Conservation (phyloP, 1,139 yeast species). For the Suhomyces kunorum region DNA sequence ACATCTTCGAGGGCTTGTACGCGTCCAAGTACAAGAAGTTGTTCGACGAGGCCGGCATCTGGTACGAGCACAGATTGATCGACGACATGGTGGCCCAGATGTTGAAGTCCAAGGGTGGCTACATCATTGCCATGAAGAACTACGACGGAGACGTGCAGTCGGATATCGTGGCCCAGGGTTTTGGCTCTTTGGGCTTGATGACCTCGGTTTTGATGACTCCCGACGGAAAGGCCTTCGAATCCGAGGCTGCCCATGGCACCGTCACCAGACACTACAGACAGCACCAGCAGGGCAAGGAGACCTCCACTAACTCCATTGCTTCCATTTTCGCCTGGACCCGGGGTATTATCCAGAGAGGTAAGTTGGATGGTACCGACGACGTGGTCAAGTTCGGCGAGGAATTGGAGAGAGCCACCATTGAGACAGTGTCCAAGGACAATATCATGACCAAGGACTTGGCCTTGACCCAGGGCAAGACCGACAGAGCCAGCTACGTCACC, state of each 20-base stretch:
- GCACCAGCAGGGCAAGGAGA: constrained; percentile 81
- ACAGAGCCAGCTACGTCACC: constrained; percentile 66
- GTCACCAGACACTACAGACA: constrained; percentile 86
- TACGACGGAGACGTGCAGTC: constrained; percentile 88
- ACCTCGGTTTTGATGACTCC: constrained; percentile 84
- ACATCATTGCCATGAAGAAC: constrained; percentile 79
- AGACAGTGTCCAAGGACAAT: constrained; percentile 71
- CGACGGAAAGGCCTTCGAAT: constrained; percentile 79
- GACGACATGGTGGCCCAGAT: constrained; percentile 91
- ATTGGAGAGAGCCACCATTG: constrained; percentile 68
- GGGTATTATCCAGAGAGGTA: constrained; percentile 80
- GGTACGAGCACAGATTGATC: constrained; percentile 80
- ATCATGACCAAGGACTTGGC: constrained; percentile 86
- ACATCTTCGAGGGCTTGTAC: constrained; percentile 69
- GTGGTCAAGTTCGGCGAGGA: constrained; percentile 66
- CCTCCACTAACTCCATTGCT: constrained; percentile 83
- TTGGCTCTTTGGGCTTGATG: constrained; percentile 82
- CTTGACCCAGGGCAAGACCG: constrained; percentile 66
- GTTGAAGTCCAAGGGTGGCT: constrained; percentile 84
- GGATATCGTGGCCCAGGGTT: constrained; percentile 85
- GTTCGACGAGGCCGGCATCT: constrained; percentile 67
- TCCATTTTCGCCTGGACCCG: constrained; percentile 87
- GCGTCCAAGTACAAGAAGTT: constrained; percentile 55
- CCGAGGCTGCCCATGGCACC: constrained; percentile 88
- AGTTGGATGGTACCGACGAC: constrained; percentile 68